These are phyloP conservation scores for Ajuga chamaepitys DNA, from an alignment of 257 asterid genomes.

Conservation along the genomic window DNA sequence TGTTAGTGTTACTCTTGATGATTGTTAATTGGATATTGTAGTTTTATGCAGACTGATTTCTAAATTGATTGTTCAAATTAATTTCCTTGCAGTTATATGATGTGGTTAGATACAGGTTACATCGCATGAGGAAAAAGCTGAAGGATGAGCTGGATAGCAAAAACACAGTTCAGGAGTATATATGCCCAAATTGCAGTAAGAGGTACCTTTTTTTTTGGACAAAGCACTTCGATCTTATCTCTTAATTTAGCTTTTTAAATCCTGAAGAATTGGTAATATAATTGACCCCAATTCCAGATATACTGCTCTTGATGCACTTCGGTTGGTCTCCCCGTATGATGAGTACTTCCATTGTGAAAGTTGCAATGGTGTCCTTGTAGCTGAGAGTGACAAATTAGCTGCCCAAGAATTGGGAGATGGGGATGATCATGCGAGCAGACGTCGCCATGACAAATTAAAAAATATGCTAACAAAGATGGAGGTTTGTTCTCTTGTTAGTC, in stretches of 20 bases:
- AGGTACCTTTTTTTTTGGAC: constrained; percentile 33
- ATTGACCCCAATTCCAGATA: constrained; percentile 45
- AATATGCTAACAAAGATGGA: constrained; percentile 77
- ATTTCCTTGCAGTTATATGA: constrained; percentile 65
- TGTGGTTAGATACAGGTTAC: constrained; percentile 88
- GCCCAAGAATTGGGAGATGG: constrained; percentile 76
- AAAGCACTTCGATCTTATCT: not conserved
- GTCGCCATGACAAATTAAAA: constrained; percentile 69
- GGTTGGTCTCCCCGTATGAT: constrained; percentile 59
- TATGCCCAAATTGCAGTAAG: constrained; percentile 80
- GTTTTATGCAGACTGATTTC: not conserved
- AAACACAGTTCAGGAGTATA: constrained; percentile 82
- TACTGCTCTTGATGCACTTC: constrained; percentile 83
- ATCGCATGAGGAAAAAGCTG: constrained; percentile 86
- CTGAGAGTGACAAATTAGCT: constrained; percentile 76
- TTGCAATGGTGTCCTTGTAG: constrained; percentile 74
- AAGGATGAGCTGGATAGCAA: constrained; percentile 95
- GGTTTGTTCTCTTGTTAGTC: constrained; percentile 40
- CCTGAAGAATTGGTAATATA: not conserved
- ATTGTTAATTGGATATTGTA: not conserved
- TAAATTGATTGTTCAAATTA: constrained; percentile 3
- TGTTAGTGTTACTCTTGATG: not conserved
- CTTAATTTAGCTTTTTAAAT: constrained; percentile 1
- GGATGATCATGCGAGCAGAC: constrained; percentile 89
- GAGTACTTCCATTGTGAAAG: constrained; percentile 91